Percentiles rank a stretch among this genome's conserved stretches.
Evolutionary conservation across 2,329 filamentous ascomycete genomes (phyloP).

Genomic region (Apiospora sp.): DNA sequence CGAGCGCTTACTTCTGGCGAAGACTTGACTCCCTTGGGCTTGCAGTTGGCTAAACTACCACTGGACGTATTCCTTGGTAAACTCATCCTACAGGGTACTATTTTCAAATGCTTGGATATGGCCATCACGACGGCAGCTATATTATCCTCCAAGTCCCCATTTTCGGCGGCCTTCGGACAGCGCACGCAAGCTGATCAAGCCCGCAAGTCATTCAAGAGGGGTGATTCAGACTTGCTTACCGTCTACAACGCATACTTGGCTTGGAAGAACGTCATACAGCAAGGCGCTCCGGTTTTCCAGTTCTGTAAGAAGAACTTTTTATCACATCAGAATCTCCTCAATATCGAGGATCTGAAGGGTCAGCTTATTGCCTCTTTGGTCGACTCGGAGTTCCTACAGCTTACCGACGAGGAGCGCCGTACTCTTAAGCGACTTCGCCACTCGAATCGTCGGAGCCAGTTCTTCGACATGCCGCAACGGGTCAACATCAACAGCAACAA

Average conservation of each 20-base stretch:
- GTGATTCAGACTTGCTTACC: conserved; percentile 91
- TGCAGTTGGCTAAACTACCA: conserved; percentile 86
- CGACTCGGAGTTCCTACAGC: conserved; percentile 82
- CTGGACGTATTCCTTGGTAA: conserved; percentile 96
- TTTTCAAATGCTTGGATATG: conserved; percentile 92
- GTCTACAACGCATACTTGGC: conserved; percentile 91
- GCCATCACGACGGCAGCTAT: conserved; percentile 92
- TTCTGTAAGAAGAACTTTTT: conserved; percentile 97
- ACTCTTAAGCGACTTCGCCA: conserved; percentile 74
- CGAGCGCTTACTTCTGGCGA: conserved; percentile 84
- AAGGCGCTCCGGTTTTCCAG: conserved; percentile 78
- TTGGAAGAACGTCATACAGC: conserved; percentile 85
- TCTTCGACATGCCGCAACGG: conserved; percentile 82
- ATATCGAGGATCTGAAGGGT: conserved; percentile 95
- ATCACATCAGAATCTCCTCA: conserved; percentile 84
- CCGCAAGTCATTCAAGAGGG: conserved; percentile 78
- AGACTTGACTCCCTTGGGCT: conserved; percentile 85
- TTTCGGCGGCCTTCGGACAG: conserved; percentile 85
- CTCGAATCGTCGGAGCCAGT: conserved; percentile 71
- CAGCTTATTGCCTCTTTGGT: conserved; percentile 86
- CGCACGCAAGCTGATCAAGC: conserved; percentile 83
- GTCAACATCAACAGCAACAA: conserved; percentile 81
- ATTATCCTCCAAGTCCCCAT: conserved; percentile 92
- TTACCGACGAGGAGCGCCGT: conserved; percentile 76
- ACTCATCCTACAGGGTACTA: conserved; percentile 82